phyloP scores from a whole-genome alignment of 768 basidiomycete species.

The Pleurotus pulmonarius region DNA sequence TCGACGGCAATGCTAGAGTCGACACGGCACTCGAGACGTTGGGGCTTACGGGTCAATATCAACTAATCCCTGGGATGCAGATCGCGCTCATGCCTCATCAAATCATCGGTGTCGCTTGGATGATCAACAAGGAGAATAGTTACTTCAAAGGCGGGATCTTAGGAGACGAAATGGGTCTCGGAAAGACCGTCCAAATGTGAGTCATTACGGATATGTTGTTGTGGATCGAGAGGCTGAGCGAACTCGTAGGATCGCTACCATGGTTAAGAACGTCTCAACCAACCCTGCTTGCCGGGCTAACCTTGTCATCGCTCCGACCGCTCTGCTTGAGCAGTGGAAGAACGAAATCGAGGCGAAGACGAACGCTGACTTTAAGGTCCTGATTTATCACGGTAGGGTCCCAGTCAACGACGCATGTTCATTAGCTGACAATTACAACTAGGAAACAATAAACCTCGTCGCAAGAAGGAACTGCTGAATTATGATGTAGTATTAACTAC shows the following conservation, averaged over 20 bases:
- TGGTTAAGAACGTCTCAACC: constrained; percentile 48
- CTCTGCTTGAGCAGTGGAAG: constrained; percentile 67
- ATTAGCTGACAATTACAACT: constrained; percentile 8
- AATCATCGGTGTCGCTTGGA: constrained; percentile 59
- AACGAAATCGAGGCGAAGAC: constrained; percentile 58
- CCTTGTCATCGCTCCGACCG: constrained; percentile 63
- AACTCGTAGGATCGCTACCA: constrained; percentile 48
- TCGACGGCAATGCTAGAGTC: constrained; percentile 57
- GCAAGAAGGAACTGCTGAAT: constrained; percentile 42
- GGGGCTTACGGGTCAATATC: constrained; percentile 41
- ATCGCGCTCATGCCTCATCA: constrained; percentile 69
- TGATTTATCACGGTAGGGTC: constrained; percentile 58
- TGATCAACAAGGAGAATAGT: constrained; percentile 46
- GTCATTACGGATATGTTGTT: constrained; percentile 1
- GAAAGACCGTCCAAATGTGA: constrained; percentile 51
- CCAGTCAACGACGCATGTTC: no score
- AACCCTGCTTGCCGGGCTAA: constrained; percentile 57
- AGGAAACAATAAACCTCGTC: constrained; percentile 46
- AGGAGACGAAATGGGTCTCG: constrained; percentile 59
- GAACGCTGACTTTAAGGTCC: constrained; percentile 39
- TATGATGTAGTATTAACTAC: constrained; percentile 40
- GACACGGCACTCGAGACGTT: constrained; percentile 53
- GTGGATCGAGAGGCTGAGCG: constrained; percentile 3
- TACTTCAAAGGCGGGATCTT: constrained; percentile 43
- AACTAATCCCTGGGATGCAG: constrained; percentile 54